These are phyloP conservation scores for Penstemon eatonii DNA, from an alignment of 257 asterid species.

Conservation along the genomic window DNA sequence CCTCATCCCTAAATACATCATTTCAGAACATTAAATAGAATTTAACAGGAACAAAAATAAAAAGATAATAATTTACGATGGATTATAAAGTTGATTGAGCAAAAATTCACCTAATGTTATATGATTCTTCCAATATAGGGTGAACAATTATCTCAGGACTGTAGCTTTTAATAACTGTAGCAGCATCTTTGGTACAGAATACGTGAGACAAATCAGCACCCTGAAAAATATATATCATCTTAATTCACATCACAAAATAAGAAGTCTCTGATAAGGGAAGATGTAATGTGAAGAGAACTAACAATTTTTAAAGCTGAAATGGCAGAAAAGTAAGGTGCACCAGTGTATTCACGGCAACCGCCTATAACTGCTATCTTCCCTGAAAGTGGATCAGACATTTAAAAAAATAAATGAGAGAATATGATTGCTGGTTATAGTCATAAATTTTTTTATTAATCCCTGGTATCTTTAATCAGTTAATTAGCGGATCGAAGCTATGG, in stretches of 20 bases:
- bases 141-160: constrained; percentile 98
- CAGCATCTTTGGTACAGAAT: constrained; percentile 96
- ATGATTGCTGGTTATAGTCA: not conserved
- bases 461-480: constrained; percentile 4
- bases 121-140: constrained; percentile 93
- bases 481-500: not conserved
- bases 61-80: not conserved
- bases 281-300: constrained; percentile 38
- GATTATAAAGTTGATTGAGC: not conserved
- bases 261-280: constrained; percentile 4
- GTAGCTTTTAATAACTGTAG: constrained; percentile 82
- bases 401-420: constrained; percentile 14
- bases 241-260: not conserved
- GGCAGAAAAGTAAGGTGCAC: constrained; percentile 97
- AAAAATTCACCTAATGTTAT: constrained; percentile 63
- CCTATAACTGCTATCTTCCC: constrained; percentile 98
- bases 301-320: constrained; percentile 95
- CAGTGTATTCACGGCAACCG: constrained; percentile 98
- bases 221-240: constrained; percentile 42
- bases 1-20: constrained; percentile 67
- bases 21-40: constrained; percentile 29
- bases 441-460: not conserved
- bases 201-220: constrained; percentile 98
- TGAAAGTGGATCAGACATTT: constrained; percentile 39
- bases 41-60: constrained; percentile 2